These are phyloP conservation scores for Penicillium sp. DNA, from an alignment of 2,329 filamentous ascomycete genomes.

Conservation along the genomic window DNA sequence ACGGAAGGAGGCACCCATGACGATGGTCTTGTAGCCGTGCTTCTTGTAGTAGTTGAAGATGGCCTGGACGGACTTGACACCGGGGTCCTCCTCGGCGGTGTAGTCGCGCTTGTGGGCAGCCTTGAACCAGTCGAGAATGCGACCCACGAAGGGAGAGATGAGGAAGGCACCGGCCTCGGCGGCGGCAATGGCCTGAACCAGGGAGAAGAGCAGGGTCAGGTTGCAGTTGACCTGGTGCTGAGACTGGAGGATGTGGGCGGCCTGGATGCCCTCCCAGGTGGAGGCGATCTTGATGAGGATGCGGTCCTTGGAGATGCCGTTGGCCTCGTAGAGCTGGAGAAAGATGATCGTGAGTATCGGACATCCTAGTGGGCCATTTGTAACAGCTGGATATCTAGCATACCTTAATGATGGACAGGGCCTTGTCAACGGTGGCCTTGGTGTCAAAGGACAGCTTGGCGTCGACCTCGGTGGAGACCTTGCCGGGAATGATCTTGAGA, in stretches of 20 bases:
- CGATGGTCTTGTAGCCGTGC: conserved; percentile 97
- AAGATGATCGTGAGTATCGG: conserved; percentile 20
- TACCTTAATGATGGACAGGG: conserved; percentile 94
- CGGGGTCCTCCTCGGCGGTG: conserved; percentile 85
- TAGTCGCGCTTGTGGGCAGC: conserved; percentile 92
- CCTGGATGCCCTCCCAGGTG: conserved; percentile 99
- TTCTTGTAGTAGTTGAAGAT: conserved; percentile 99
- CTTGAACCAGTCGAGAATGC: conserved; percentile 99
- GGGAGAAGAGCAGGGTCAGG: conserved; percentile 98
- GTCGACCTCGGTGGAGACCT: conserved; percentile 98
- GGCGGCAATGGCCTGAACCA: conserved; percentile 89
- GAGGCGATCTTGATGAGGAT: conserved; percentile 98
- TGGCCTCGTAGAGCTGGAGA: conserved; percentile 83
- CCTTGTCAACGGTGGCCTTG: conserved; percentile 89
- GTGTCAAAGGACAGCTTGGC: conserved; percentile 95
- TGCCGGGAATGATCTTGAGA: conserved; percentile 92
- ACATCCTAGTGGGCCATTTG: not conserved
- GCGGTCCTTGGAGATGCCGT: conserved; percentile 90
- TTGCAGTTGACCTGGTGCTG: conserved; percentile 98
- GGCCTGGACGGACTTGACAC: conserved; percentile 86
- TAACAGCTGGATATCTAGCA: not conserved
- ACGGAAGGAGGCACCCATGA: conserved; percentile 99
- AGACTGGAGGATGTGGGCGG: conserved; percentile 91
- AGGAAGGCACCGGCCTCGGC: conserved; percentile 95
- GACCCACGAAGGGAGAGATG: conserved; percentile 98